phyloP scores from a whole-genome alignment of 176 grass and related monocot species.

The Eremochloa ophiuroides region DNA sequence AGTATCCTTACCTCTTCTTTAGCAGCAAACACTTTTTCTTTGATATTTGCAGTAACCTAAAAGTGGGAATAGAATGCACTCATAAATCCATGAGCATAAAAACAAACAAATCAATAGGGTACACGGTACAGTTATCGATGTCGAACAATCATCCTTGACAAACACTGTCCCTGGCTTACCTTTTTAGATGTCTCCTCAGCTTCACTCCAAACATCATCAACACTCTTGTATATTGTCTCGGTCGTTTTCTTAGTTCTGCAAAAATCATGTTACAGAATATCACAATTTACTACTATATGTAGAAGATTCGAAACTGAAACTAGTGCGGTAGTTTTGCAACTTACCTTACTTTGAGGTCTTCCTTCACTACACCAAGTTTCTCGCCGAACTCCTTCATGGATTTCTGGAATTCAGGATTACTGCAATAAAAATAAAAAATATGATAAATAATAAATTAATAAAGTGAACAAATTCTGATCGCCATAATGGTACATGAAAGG shows the following conservation, averaged over 20 bases:
- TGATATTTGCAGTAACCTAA: slow-evolving; percentile 64
- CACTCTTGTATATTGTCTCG: slow-evolving; percentile 72
- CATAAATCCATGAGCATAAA: not conserved
- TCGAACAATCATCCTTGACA: not conserved
- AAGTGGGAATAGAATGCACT: not conserved
- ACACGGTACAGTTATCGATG: not conserved
- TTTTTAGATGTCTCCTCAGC: slow-evolving; percentile 92
- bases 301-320: slow-evolving; percentile 10
- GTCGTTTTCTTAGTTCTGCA: slow-evolving; percentile 66
- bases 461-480: slow-evolving; percentile 1
- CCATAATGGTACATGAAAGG: too few species aligned
- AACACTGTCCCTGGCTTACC: slow-evolving; percentile 29
- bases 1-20: slow-evolving; percentile 56
- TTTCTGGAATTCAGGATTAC: slow-evolving; percentile 92
- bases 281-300: not conserved
- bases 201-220: slow-evolving; percentile 81
- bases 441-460: slow-evolving; percentile 18
- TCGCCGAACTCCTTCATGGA: slow-evolving; percentile 81
- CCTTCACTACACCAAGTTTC: slow-evolving; percentile 85
- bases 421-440: slow-evolving; percentile 37
- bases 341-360: slow-evolving; percentile 93
- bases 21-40: slow-evolving; percentile 60
- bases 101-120: not conserved
- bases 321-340: not conserved
- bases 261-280: slow-evolving; percentile 4